These are phyloP conservation scores for Ligustrum vulgare DNA, from an alignment of 257 asterid genomes.

Conservation along the genomic window DNA sequence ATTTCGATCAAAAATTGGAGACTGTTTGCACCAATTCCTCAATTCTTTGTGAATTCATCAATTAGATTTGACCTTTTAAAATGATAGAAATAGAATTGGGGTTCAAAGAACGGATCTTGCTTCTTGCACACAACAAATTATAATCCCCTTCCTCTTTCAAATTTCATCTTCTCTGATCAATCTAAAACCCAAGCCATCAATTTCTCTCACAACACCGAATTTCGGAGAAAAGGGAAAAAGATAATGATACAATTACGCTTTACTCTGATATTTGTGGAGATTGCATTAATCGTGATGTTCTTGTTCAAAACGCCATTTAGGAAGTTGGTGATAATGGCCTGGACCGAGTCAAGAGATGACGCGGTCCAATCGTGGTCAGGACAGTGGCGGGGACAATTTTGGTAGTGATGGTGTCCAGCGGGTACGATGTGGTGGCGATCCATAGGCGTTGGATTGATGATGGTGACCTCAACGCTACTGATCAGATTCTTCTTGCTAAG, in stretches of 20 bases:
- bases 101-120: background rate
- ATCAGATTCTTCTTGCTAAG: constrained; percentile 71
- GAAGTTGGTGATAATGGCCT: constrained; percentile 74
- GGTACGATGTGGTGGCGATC: constrained; percentile 59
- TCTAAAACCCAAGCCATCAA: background rate
- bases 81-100: background rate
- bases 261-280: constrained; percentile 61
- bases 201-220: background rate
- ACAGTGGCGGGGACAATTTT: constrained; percentile 62
- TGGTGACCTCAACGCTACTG: constrained; percentile 72
- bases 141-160: background rate
- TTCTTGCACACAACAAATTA: constrained; percentile 16
- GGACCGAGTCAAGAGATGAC: constrained; percentile 81
- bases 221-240: background rate
- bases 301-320: constrained; percentile 87
- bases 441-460: constrained; percentile 65
- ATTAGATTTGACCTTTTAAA: background rate
- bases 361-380: constrained; percentile 70
- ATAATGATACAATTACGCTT: constrained; percentile 69
- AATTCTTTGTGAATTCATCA: background rate
- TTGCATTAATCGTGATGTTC: constrained; percentile 69
- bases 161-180: background rate
- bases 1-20: too few species aligned
- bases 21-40: too few species aligned
- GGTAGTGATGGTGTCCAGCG: constrained; percentile 59